Conservation (phyloP, 1,284 basidiomycete species). For the Ceratobasidium sp. region DNA sequence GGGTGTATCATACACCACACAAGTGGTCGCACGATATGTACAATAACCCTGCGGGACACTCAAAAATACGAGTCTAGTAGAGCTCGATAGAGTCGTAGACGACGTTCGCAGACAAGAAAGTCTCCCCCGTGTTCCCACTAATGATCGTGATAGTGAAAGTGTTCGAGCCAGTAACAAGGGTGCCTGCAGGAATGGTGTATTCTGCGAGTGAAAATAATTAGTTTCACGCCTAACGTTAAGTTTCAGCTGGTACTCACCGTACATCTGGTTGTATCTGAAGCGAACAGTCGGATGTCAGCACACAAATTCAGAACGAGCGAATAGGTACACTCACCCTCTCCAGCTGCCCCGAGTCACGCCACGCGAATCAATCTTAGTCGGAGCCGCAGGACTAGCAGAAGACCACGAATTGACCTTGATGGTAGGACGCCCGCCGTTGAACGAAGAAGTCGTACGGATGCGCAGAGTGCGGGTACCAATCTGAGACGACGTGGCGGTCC, state of each 20-base stretch:
- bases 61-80: not conserved
- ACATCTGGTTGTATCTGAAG: constrained; percentile 7
- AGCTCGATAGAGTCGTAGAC: constrained; percentile 28
- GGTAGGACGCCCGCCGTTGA: constrained; percentile 33
- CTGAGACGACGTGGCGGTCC: constrained; percentile 21
- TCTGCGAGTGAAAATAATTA: not conserved
- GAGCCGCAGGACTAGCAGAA: constrained; percentile 31
- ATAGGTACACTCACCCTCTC: not conserved
- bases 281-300: not conserved
- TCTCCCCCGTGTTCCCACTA: constrained; percentile 27
- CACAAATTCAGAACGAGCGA: not conserved
- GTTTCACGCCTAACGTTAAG: not conserved
- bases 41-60: no score
- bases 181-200: constrained; percentile 18
- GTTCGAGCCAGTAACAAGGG: constrained; percentile 34
- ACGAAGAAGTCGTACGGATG: constrained; percentile 31
- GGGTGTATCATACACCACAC: no score
- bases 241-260: not conserved
- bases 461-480: constrained; percentile 21
- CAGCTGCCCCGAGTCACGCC: constrained; percentile 41
- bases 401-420: constrained; percentile 41
- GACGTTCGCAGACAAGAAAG: constrained; percentile 35
- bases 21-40: no score
- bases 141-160: constrained; percentile 35
- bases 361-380: constrained; percentile 38